Base-by-base conservation (phyloP, 306 rosid species). In the Acmispon strigosus region DNA sequence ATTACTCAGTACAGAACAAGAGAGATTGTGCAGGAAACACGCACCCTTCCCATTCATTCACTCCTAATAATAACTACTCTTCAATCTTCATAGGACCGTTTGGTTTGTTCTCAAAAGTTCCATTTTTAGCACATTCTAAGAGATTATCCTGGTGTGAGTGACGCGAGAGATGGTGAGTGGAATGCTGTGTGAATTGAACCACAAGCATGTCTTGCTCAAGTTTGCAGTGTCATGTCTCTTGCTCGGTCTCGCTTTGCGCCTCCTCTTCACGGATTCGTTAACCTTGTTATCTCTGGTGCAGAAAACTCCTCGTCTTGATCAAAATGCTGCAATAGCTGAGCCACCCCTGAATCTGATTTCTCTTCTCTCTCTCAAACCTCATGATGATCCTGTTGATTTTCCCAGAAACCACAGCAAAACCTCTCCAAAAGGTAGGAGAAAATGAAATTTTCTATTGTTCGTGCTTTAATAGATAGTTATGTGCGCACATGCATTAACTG, bases 191-290 rank as follows among this genome's bases (percentile, higher is more conserved):
- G 74, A 55, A 39, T 47, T 19, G 52, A 80, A 77, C 8, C 65
- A 73, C 18, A 32, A 48, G 6, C 48, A 48, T 67, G 54, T 77
- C 34, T 50, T 73, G 18, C 54, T 82, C 1, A 77, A 41, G 67
- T 55, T 82, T 10, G 70, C 69, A 19, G 57, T 77, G 11, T 73
- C 82, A 7, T 74, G 66, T 50, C 71, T 82, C 36, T 78, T 82
- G 4, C 7, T 63, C 11, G 82, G 70, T 74, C 70, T 77, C 49
- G 18, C 51, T 50, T 62, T 77, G n/a, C 70, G 61, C 4, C 64
- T 81, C 49, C 65, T 81, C 55, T 15, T 66, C 39, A 54, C 53
- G 0, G 70, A 77, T 68, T 81, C 85, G 11, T 36, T 81, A 63
- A 24, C 15, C 7, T 64, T 70, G 4, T 65, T 48, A 1, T 71